Conservation (phyloP, 2,329 filamentous ascomycete genomes). For the Trichoderma sp. region DNA sequence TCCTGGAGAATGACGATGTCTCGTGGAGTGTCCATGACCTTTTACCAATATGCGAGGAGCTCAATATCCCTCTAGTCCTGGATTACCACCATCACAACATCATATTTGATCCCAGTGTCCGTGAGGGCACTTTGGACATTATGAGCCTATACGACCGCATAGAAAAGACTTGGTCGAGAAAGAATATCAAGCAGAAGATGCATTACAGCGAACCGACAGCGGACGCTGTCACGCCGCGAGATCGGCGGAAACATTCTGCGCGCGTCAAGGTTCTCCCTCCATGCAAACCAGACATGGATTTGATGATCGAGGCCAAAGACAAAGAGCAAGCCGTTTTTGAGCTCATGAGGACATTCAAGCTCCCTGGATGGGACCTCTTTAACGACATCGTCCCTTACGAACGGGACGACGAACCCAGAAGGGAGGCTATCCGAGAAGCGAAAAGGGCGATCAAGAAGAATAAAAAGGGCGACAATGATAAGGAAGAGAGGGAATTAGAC, state of each 20-base stretch:
- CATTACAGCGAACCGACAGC: conserved; percentile 81
- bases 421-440: conserved; percentile 32
- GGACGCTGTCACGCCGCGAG: conserved; percentile 70
- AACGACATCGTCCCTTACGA: conserved; percentile 78
- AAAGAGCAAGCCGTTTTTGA: conserved; percentile 97
- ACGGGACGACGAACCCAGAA: conserved; percentile 71
- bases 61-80: conserved; percentile 90
- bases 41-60: conserved; percentile 84
- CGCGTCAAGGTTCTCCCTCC: conserved; percentile 81
- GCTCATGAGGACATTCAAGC: conserved; percentile 83
- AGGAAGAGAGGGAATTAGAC: conserved; percentile 37
- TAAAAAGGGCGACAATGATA: conserved; percentile 46
- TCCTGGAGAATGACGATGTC: conserved; percentile 94
- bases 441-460: conserved; percentile 47
- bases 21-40: conserved; percentile 91
- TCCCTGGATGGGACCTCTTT: conserved; percentile 77
- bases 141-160: conserved; percentile 75
- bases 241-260: conserved; percentile 83
- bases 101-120: conserved; percentile 73
- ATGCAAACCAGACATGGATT: conserved; percentile 79
- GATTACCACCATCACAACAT: conserved; percentile 98
- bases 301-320: conserved; percentile 99
- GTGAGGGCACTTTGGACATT: conserved; percentile 85
- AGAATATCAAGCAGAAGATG: conserved; percentile 91
- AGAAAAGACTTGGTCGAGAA: conserved; percentile 78